Evolutionary conservation across 306 rosid genomes (phyloP).

Genomic region (Styphnolobium japonicum): DNA sequence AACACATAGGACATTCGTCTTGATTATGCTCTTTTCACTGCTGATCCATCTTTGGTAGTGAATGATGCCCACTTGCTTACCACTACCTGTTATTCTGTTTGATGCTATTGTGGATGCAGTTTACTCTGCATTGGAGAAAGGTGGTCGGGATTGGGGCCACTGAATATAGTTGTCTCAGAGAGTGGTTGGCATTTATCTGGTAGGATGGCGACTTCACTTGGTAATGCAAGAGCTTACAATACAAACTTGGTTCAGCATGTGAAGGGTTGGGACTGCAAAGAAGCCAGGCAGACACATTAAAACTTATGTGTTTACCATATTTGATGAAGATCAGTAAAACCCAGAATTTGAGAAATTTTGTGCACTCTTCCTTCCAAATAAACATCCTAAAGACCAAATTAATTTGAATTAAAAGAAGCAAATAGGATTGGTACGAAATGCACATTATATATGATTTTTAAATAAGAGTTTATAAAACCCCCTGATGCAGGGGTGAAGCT

Average conservation of each 20-base stretch:
- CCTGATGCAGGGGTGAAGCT: too few species aligned
- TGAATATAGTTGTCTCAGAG: conserved; percentile 36
- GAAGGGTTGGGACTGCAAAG: conserved; percentile 37
- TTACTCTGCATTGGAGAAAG: conserved; percentile 35
- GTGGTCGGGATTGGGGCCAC: conserved; percentile 12
- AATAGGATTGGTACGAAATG: too few species aligned
- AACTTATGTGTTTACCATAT: too few species aligned
- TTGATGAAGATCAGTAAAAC: conserved; percentile 23
- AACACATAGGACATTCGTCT: not conserved
- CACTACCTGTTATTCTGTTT: conserved; percentile 25
- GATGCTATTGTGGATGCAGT: conserved; percentile 35
- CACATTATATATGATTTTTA: too few species aligned
- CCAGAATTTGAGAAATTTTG: conserved; percentile 11
- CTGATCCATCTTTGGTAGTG: conserved; percentile 10
- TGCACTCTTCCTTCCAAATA: conserved; percentile 26
- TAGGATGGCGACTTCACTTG: conserved; percentile 21
- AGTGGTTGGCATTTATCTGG: conserved; percentile 47
- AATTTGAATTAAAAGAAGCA: too few species aligned
- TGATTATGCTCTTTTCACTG: conserved; percentile 31
- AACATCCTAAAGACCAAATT: conserved; percentile 16
- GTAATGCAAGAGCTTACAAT: too few species aligned
- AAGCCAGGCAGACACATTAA: conserved; percentile 16
- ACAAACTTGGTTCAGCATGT: conserved; percentile 33
- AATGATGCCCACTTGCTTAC: conserved; percentile 22
- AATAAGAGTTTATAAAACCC: too few species aligned